Conservation (phyloP, 2,329 filamentous ascomycete genomes). For the Ophiostoma sp. region DNA sequence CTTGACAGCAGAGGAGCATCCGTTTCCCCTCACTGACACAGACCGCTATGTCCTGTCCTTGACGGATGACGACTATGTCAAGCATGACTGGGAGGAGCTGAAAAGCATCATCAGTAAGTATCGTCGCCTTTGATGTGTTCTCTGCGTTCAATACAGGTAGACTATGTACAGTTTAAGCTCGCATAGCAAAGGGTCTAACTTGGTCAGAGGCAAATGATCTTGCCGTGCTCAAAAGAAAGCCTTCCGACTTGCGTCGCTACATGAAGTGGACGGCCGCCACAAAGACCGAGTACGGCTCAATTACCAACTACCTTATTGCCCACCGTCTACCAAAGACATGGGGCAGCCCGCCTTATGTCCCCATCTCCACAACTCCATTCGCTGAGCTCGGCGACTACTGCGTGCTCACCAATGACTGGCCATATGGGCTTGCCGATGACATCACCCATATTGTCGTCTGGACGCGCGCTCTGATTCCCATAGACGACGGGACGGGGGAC, state of each 20-base stretch:
- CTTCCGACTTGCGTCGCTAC: constrained; percentile 74
- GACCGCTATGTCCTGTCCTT: constrained; percentile 55
- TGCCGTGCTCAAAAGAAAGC: constrained; percentile 68
- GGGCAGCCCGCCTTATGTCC: constrained; percentile 54
- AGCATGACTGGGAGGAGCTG: constrained; percentile 69
- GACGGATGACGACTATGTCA: constrained; percentile 64
- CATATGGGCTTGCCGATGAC: constrained; percentile 65
- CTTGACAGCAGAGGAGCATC: constrained; percentile 28
- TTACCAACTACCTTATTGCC: constrained; percentile 70
- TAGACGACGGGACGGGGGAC: constrained; percentile 64
- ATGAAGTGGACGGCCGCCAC: constrained; percentile 68
- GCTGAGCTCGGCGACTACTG: constrained; percentile 53
- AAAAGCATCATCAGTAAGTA: constrained; percentile 58
- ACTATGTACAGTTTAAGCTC: too few relatives aligned
- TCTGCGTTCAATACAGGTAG: neutral
- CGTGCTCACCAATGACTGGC: constrained; percentile 87
- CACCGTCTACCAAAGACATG: constrained; percentile 64
- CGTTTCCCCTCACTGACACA: constrained; percentile 55
- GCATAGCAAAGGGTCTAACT: neutral
- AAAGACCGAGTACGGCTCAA: constrained; percentile 68
- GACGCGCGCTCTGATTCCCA: constrained; percentile 76
- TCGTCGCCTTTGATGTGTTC: neutral
- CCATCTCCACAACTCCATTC: constrained; percentile 48
- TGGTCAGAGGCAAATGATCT: constrained; percentile 50
- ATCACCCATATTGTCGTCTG: constrained; percentile 85